phyloP scores from a whole-genome alignment of 306 rosid genomes.

The Parietaria judaica region DNA sequence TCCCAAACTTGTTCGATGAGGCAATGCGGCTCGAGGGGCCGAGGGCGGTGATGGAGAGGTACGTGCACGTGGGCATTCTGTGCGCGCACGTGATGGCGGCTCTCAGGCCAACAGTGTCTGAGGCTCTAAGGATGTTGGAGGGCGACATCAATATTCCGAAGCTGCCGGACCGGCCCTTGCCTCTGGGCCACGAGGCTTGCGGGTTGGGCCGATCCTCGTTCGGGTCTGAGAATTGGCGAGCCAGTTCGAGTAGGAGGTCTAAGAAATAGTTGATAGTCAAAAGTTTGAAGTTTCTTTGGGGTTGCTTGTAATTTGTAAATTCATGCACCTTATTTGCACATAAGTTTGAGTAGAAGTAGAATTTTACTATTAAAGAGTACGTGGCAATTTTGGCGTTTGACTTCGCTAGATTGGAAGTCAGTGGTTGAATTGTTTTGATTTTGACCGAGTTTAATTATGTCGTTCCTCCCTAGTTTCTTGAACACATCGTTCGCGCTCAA shows the following conservation, averaged over 20 bases:
- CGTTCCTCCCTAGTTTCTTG: too few species aligned
- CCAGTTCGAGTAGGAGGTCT: slow-evolving; percentile 13
- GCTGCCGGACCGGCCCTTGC: slow-evolving; percentile 68
- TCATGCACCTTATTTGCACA: too few species aligned
- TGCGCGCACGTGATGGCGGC: slow-evolving; percentile 88
- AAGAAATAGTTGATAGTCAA: neutral
- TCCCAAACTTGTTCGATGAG: slow-evolving; percentile 44
- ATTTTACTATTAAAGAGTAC: too few species aligned
- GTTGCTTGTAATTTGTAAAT: too few species aligned
- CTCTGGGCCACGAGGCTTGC: slow-evolving; percentile 55
- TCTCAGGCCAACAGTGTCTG: slow-evolving; percentile 75
- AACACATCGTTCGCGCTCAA: too few species aligned
- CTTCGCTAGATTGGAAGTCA: too few species aligned
- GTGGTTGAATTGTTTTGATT: too few species aligned
- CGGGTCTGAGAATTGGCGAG: slow-evolving; percentile 29
- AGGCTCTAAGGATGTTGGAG: slow-evolving; percentile 70
- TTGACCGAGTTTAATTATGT: too few species aligned
- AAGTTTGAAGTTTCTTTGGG: neutral
- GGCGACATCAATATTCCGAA: slow-evolving; percentile 77
- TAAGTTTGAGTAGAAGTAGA: too few species aligned
- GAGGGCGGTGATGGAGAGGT: slow-evolving; percentile 60
- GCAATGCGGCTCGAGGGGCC: slow-evolving; percentile 46
- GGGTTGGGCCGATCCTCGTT: slow-evolving; percentile 30
- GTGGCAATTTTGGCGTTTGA: too few species aligned
- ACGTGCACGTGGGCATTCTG: slow-evolving; percentile 69